Evolutionary conservation across 495 filamentous ascomycete genomes (phyloP).

Genomic region (Tuber brumale): DNA sequence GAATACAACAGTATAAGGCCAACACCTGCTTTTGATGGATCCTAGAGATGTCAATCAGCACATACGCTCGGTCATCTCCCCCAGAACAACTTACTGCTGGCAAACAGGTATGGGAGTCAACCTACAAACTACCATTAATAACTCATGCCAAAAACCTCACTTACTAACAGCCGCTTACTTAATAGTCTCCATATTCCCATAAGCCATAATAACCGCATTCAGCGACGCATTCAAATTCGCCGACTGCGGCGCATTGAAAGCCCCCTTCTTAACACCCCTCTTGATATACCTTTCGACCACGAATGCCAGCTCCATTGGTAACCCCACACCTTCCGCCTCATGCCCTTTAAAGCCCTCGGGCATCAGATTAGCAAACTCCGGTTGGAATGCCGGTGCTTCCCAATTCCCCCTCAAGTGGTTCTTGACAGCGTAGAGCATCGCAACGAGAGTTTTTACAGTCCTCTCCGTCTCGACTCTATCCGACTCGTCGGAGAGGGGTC

Average conservation of each 20-base stretch:
- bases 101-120: conserved; percentile 67
- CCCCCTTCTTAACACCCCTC: conserved; percentile 47
- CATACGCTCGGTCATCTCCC: background rate
- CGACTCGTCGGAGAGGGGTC: conserved; percentile 47
- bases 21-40: conserved; percentile 74
- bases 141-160: background rate
- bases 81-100: conserved; percentile 51
- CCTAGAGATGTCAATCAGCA: conserved; percentile 37
- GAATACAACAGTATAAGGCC: conserved; percentile 61
- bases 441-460: conserved; percentile 51
- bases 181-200: conserved; percentile 70
- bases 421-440: conserved; percentile 68
- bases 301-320: conserved; percentile 61
- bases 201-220: conserved; percentile 57
- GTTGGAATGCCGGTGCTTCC: conserved; percentile 49
- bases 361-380: conserved; percentile 57
- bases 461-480: conserved; percentile 51
- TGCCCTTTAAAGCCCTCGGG: conserved; percentile 55
- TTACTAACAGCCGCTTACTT: conserved; percentile 25
- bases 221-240: conserved; percentile 55
- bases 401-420: conserved; percentile 70
- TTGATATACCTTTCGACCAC: conserved; percentile 66
- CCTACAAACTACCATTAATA: conserved; percentile 6
- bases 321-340: conserved; percentile 58
- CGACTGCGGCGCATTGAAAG: conserved; percentile 41